phyloP scores from a whole-genome alignment of 2,329 filamentous ascomycete species.

The Diaporthe destruens region DNA sequence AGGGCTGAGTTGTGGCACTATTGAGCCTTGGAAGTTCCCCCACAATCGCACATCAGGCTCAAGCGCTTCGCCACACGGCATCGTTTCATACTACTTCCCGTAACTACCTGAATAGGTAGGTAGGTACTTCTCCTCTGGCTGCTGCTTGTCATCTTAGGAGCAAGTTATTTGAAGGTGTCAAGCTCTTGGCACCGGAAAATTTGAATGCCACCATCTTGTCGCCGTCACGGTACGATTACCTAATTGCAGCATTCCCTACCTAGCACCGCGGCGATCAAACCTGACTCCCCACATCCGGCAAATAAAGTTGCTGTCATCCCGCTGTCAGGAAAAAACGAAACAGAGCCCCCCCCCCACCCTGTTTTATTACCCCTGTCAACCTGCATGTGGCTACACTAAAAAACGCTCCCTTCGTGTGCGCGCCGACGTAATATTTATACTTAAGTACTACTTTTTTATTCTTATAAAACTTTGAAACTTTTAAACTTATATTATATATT shows the following conservation, averaged over 20 bases:
- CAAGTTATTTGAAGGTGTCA: neutral
- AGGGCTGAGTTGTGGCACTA: neutral
- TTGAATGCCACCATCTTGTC: neutral
- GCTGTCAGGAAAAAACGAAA: no score
- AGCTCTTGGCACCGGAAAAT: neutral
- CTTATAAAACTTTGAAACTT: no score
- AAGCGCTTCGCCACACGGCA: conserved; percentile 14
- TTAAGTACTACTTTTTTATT: no score
- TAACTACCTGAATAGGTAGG: no score
- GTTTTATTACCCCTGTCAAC: no score
- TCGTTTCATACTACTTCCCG: neutral
- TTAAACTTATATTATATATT: no score
- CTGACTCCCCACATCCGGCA: neutral
- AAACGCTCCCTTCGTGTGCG: no score
- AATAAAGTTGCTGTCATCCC: conserved; percentile 5
- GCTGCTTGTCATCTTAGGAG: neutral
- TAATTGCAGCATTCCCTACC: neutral
- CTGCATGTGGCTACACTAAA: no score
- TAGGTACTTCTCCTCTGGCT: neutral
- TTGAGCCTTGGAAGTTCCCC: neutral
- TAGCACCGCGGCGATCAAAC: conserved; percentile 8
- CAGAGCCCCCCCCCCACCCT: no score
- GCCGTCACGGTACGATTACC: neutral
- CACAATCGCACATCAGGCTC: neutral
- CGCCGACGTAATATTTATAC: no score